Evolutionary conservation across 2,329 filamentous ascomycete genomes (phyloP), one percentile per base, ranked within the genome.

Genomic region (Apiospora arundinis): DNA sequence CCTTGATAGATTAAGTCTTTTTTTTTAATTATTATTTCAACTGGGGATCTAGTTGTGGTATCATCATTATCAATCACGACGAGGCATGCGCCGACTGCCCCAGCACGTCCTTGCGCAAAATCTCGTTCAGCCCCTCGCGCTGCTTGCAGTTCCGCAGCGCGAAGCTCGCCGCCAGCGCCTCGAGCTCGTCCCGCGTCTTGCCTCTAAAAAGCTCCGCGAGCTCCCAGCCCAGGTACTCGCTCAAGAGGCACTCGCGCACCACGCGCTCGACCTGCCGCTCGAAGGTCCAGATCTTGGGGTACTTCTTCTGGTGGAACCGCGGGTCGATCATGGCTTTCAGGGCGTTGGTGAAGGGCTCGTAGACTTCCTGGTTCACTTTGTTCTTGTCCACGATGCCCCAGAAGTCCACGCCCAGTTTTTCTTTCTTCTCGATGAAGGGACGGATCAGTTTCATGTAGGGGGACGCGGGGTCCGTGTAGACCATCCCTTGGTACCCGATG

Each of bases 401-500:
- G 45, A 48, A 48, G 21, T 48, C 45, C 18, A 48, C 18, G 45
- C 45, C 45, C 2, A 48, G 45, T 28, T 82, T 48, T 8, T 48
- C 45, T 76, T 91, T 91, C 81, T 90, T 91, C 67, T 85, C 83
- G 0, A 90, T 77, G 70, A 90, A 89, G 0, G 85, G 82, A 23
- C 81, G 76, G 56, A 90, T 83, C 2, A 85, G 83, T 28, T 81
- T 81, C 77, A 88, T 88, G 79, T 87, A 89, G 2, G 81, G 74
- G 9, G 82, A 85, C 14, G 84, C 77, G 0, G 85, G 84, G 45
- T 81, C 80, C 0, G 85, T 80, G 72, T 87, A 85, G 0, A 87
- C 80, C 87, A 90, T 88, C 7, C 87, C 88, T 77, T 89, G 87
- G 63, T 86, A 83, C 0, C 87, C 86, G 49, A 89, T 85, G 71